These are phyloP conservation scores for Suhomyces vadensis DNA, from an alignment of 805 yeast species.

Conservation along the genomic window DNA sequence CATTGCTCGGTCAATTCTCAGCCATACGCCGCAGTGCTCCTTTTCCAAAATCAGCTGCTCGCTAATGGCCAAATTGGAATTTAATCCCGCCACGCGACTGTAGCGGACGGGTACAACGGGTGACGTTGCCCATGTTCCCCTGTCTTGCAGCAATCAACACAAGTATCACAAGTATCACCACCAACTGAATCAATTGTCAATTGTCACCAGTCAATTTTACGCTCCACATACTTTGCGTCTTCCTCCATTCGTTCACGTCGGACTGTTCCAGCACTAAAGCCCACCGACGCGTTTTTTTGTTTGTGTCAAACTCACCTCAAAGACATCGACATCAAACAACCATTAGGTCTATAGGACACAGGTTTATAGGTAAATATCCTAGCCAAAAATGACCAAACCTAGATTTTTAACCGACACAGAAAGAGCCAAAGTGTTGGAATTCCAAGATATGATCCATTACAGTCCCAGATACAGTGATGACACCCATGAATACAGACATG, in stretches of 20 bases:
- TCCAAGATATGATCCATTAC: constrained; percentile 91
- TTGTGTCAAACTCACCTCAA: background rate
- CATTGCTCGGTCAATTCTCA: too few relatives aligned
- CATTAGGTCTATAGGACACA: background rate
- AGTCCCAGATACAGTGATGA: constrained; percentile 94
- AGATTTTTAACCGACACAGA: constrained; percentile 82
- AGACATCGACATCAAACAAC: background rate
- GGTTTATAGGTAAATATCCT: background rate
- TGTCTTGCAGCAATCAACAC: too few relatives aligned
- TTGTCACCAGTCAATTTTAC: background rate
- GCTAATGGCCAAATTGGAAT: too few relatives aligned
- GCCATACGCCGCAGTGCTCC: too few relatives aligned
- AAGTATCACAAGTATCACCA: too few relatives aligned
- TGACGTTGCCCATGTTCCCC: too few relatives aligned
- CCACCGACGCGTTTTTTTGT: background rate
- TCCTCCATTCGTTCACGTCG: too few relatives aligned
- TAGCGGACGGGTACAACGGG: too few relatives aligned
- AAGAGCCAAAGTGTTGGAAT: constrained; percentile 82
- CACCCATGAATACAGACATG: constrained; percentile 91
- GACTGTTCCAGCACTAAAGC: too few relatives aligned
- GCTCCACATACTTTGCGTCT: background rate
- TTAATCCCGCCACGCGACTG: too few relatives aligned
- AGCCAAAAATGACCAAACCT: constrained; percentile 43
- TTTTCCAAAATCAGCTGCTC: too few relatives aligned
- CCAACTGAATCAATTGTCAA: background rate